phyloP scores from a whole-genome alignment of 345 rosid species.

The Euphorbia lathyris region DNA sequence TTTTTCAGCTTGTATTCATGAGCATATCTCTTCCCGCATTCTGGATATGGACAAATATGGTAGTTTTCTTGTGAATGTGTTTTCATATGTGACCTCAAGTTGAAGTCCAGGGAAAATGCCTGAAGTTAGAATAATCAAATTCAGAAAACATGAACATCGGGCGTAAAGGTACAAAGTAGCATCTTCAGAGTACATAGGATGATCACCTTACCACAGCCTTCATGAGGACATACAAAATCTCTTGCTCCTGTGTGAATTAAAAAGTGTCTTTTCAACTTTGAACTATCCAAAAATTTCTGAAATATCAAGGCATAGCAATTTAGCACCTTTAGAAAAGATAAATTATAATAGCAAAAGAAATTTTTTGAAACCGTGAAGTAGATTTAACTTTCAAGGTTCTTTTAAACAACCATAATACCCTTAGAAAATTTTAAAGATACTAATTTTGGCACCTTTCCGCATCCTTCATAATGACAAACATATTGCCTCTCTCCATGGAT shows the following conservation, averaged over 20 bases:
- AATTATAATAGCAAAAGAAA: too few relatives aligned
- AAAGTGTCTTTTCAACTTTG: slow-evolving; percentile 90
- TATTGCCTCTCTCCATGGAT: slow-evolving; percentile 94
- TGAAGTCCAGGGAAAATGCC: slow-evolving; percentile 99
- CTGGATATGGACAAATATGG: slow-evolving; percentile 84
- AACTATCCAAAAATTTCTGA: slow-evolving; percentile 99
- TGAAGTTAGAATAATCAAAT: slow-evolving; percentile 34
- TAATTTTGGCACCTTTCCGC: slow-evolving; percentile 65
- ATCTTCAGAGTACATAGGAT: slow-evolving; percentile 21
- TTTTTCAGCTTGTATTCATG: slow-evolving; percentile 96
- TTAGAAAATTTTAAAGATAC: neutral
- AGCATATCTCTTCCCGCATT: slow-evolving; percentile 98
- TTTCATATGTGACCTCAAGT: slow-evolving; percentile 96
- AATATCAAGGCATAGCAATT: slow-evolving; percentile 21
- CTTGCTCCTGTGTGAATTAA: slow-evolving; percentile 95
- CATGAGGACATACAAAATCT: slow-evolving; percentile 79
- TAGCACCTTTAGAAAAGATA: neutral
- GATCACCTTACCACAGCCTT: slow-evolving; percentile 97
- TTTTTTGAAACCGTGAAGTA: too few relatives aligned
- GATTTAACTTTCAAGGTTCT: neutral
- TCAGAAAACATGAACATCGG: neutral
- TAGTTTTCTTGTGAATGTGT: slow-evolving; percentile 98
- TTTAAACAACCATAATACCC: neutral
- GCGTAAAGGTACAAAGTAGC: too few relatives aligned
- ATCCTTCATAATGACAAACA: slow-evolving; percentile 69